These are phyloP conservation scores for Brassica rapa DNA, from an alignment of 345 rosid species.

Conservation along the genomic window DNA sequence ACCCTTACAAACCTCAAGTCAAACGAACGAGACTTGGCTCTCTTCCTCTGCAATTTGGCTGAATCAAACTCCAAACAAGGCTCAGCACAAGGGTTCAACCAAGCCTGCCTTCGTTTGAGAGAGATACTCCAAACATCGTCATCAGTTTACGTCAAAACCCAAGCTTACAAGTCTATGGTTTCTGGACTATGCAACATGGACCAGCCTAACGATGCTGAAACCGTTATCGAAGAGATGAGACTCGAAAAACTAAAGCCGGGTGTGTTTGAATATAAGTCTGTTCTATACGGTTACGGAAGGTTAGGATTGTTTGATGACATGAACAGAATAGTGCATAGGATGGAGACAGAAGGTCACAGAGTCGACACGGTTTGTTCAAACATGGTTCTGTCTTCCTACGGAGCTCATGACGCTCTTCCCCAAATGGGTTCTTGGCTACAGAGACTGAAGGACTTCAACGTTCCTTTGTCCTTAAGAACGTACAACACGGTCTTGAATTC, in stretches of 20 bases:
- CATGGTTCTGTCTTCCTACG: conserved; percentile 81
- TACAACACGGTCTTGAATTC: conserved; percentile 78
- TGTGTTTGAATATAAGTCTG: conserved; percentile 53
- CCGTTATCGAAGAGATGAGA: conserved; percentile 54
- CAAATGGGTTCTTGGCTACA: conserved; percentile 64
- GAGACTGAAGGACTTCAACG: conserved; percentile 48
- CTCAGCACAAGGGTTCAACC: conserved; percentile 52
- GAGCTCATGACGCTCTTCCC: conserved; percentile 56
- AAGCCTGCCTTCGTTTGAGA: conserved; percentile 42
- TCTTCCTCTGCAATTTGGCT: conserved; percentile 57
- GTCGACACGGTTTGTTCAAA: conserved; percentile 72
- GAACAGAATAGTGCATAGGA: conserved; percentile 47
- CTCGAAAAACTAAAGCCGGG: conserved; percentile 46
- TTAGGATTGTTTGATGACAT: conserved; percentile 68
- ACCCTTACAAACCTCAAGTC: conserved; percentile 46
- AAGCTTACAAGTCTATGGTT: conserved; percentile 63
- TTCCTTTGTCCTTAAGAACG: conserved; percentile 65
- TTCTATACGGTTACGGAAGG: conserved; percentile 66
- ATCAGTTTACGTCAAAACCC: conserved; percentile 64
- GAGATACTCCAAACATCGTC: conserved; percentile 47
- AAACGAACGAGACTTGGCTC: conserved; percentile 56
- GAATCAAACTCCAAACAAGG: conserved; percentile 52
- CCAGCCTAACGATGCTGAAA: conserved; percentile 59
- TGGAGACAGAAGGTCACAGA: conserved; percentile 53
- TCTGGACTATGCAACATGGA: conserved; percentile 70